Conservation (phyloP, 169 alveolate species). For the Fabrea salina region DNA sequence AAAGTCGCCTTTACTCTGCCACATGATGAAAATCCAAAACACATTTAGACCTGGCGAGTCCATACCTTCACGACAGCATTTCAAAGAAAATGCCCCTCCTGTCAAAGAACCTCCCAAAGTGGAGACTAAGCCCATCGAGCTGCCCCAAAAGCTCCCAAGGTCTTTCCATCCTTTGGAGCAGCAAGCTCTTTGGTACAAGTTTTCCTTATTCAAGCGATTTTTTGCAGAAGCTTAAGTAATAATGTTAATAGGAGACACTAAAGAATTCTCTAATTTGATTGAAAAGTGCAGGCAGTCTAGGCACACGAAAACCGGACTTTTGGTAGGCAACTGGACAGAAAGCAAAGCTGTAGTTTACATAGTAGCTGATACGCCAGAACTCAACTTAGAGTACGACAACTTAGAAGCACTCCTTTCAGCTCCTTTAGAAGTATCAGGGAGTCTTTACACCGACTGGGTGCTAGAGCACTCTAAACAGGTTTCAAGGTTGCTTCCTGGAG, state of each 20-base stretch:
- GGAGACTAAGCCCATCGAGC: too few species aligned
- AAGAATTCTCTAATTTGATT: too few species aligned
- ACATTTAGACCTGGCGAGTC: not conserved
- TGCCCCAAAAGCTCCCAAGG: not conserved
- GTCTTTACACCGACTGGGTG: not conserved
- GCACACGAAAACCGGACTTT: too few species aligned
- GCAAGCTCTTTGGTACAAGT: not conserved
- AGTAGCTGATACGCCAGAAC: too few species aligned
- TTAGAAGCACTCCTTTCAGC: not conserved
- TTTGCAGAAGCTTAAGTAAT: too few species aligned
- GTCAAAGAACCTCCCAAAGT: too few species aligned
- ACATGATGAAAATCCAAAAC: conserved; percentile 7
- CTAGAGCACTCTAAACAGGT: not conserved
- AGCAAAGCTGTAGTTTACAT: too few species aligned
- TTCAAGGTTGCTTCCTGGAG: conserved; percentile 10
- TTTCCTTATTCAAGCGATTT: too few species aligned
- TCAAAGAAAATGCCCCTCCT: conserved; percentile 13
- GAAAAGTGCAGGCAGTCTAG: too few species aligned
- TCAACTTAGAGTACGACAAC: too few species aligned
- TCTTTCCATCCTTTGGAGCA: not conserved
- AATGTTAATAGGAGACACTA: too few species aligned
- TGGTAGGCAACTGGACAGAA: too few species aligned
- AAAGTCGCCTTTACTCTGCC: not conserved
- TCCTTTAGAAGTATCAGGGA: not conserved
- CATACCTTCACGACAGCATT: not conserved